Base-by-base conservation (phyloP, 805 yeast genomes). In the Ogataea ganodermae region DNA sequence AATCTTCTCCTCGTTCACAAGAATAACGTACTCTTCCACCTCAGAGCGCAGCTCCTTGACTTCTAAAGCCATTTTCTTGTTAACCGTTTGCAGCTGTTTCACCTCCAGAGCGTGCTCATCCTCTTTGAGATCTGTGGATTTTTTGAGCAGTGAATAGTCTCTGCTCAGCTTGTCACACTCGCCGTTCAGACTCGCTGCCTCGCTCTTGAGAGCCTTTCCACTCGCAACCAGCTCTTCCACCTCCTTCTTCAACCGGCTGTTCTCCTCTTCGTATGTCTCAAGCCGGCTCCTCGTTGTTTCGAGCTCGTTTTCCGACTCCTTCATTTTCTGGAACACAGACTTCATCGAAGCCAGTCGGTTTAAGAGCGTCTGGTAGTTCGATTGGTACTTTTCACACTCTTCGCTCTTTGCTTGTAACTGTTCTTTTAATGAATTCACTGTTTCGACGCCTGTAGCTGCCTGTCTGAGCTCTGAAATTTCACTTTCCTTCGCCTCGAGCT, bases 301-400 rank as follows among this genome's bases (percentile, higher is more conserved):
- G 16, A 87, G 68, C 55, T 85, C 87, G 2, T 64, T 67, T 59
- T 86, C 84, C 0, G 89, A 71, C 48, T 79, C 84, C 59, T 86
- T 84, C 88, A 86, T 84, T 53, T 86, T 86, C 32, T 69, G 73
- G 63, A 86, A 86, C 2, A 86, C 76, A 0, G 83, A 70, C 55
- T 85, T 86, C 92, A 86, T 86, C 2, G 87, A 78, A 1, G 89
- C 78, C 14, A 87, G 63, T 61, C 84, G 75, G 52, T 79, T 79
- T 49, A 87, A 64, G 26, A 87, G 65, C 4, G 77, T 71, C 50
- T 84, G 84, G 58, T 86, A 84, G 52, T 81, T 81, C 1, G 73
- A 70, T 55, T 83, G 80, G 23, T 78, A 72, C 24, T 76, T 74
- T 41, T 78, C 84, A 46, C 84, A 74, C 57, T 84, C 89, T 28